Conservation (phyloP, 2,329 filamentous ascomycete species). For the Colletotrichum somersetense region DNA sequence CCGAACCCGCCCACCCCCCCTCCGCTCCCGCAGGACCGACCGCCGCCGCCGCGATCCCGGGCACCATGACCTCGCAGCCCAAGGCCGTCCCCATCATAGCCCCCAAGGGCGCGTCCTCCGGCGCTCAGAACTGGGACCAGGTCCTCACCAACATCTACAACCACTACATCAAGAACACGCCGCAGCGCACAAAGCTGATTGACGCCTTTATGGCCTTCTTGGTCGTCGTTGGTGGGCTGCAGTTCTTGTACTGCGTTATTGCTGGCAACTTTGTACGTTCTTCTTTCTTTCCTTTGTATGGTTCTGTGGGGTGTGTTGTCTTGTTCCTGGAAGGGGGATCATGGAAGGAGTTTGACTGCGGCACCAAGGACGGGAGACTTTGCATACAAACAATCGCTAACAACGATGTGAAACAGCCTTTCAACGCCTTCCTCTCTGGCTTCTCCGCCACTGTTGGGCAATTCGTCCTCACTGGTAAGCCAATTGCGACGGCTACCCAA, state of each 20-base stretch:
- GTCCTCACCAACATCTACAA: conserved; percentile 79
- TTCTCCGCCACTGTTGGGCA: conserved; percentile 96
- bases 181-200: conserved; percentile 91
- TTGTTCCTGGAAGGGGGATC: not conserved
- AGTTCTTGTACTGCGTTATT: conserved; percentile 93
- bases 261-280: conserved; percentile 90
- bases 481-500: conserved; percentile 39
- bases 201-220: conserved; percentile 93
- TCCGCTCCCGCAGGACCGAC: conserved; percentile 43
- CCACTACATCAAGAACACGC: conserved; percentile 84
- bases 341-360: not conserved
- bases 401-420: conserved; percentile 73
- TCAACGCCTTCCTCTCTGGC: conserved; percentile 97
- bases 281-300: too few species aligned
- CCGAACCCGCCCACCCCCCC: conserved; percentile 40
- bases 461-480: conserved; percentile 90
- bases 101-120: conserved; percentile 46
- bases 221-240: conserved; percentile 85
- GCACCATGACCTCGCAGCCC: conserved; percentile 42
- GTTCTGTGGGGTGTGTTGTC: too few species aligned
- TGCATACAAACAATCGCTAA: conserved; percentile 44
- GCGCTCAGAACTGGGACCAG: conserved; percentile 60
- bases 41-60: conserved; percentile 39
- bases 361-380: conserved; percentile 2
- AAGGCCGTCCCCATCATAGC: conserved; percentile 19